Evolutionary conservation across 1,139 yeast genomes (phyloP).

Genomic region (Blastobotrys niveus): DNA sequence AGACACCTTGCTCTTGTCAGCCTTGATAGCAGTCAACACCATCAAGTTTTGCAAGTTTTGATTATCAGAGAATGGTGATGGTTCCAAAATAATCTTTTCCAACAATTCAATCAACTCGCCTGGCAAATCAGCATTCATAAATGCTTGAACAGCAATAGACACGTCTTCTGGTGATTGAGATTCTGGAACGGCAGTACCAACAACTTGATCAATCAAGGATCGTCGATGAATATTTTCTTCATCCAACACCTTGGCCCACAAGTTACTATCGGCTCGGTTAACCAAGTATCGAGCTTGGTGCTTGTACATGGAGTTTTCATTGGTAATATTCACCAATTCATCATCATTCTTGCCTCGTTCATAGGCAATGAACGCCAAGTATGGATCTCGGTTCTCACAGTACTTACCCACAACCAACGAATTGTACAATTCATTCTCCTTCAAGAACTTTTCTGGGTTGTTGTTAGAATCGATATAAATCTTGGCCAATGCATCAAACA

Average conservation of each 20-base stretch:
- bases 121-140: constrained; percentile 93
- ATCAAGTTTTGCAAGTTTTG: constrained; percentile 90
- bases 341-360: constrained; percentile 90
- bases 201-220: constrained; percentile 86
- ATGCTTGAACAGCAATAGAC: constrained; percentile 91
- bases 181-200: constrained; percentile 96
- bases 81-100: constrained; percentile 93
- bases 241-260: constrained; percentile 76
- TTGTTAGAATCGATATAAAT: constrained; percentile 96
- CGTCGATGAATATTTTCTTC: constrained; percentile 82
- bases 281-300: constrained; percentile 95
- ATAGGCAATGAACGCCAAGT: constrained; percentile 93
- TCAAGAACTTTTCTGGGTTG: constrained; percentile 93
- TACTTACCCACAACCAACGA: constrained; percentile 93
- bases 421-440: constrained; percentile 84
- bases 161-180: constrained; percentile 93
- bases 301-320: constrained; percentile 96
- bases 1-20: constrained; percentile 80
- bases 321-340: constrained; percentile 85
- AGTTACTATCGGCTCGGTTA: constrained; percentile 69
- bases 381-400: constrained; percentile 99
- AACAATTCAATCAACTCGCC: constrained; percentile 87
- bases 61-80: constrained; percentile 94
- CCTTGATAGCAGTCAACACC: constrained; percentile 90
- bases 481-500: constrained; percentile 91